These are phyloP conservation scores for Elaeis oleifera DNA, from an alignment of 202 grass and related monocot species.

Conservation along the genomic window DNA sequence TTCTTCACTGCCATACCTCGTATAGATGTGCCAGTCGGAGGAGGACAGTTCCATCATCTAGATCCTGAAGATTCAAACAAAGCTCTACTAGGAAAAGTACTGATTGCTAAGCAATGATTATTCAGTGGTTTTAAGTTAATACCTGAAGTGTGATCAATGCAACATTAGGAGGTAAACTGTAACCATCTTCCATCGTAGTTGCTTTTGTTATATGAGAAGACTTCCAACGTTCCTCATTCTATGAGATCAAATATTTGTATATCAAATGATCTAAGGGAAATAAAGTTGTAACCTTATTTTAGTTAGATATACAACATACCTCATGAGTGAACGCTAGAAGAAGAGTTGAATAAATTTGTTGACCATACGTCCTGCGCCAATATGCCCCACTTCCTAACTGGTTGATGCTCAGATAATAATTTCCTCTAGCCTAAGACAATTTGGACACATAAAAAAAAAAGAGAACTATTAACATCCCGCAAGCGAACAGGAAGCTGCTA, in stretches of 20 bases:
- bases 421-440: constrained; percentile 50
- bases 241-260: constrained; percentile 13
- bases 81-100: not conserved
- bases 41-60: constrained; percentile 66
- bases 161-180: constrained; percentile 80
- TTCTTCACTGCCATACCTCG: constrained; percentile 38
- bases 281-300: not conserved
- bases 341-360: constrained; percentile 81
- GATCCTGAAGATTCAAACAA: constrained; percentile 40
- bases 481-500: too few relatives aligned
- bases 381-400: constrained; percentile 60
- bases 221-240: constrained; percentile 69
- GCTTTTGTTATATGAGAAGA: constrained; percentile 38
- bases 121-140: not conserved
- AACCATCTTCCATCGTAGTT: constrained; percentile 47
- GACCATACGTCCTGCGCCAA: constrained; percentile 66
- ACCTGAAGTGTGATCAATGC: constrained; percentile 86
- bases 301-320: constrained; percentile 29
- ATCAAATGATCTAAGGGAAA: constrained; percentile 1
- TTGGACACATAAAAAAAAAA: not conserved
- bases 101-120: not conserved
- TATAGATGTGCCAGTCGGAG: constrained; percentile 75
- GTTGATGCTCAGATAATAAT: constrained; percentile 62
- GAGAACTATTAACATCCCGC: not conserved
- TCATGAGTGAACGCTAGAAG: constrained; percentile 74